Evolutionary conservation across 352 stramenopile species (phyloP), one percentile per base, ranked within the genome.

Genomic region (Plasmopara halstedii): DNA sequence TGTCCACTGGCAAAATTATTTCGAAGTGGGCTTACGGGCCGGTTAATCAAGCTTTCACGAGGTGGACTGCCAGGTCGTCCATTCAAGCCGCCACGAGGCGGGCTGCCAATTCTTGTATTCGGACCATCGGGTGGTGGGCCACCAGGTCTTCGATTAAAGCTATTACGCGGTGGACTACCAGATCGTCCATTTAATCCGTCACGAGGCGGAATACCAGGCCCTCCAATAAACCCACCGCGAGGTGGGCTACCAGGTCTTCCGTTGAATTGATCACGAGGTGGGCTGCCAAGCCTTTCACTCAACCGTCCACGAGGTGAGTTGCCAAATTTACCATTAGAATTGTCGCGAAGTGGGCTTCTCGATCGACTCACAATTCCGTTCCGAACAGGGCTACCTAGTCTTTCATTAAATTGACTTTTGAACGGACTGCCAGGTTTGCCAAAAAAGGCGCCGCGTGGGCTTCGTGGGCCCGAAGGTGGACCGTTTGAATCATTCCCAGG

Each of bases 401-500:
- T 46, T 6, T 43, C 45, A 37, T 33, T 19, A 35, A 61, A 61
- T 13, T 29, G 35, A 13, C 42, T 29, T 4, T 10, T 29, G 25
- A 10, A 10, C 7, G 25, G 11, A 35, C 31, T 35, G 31, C 31
- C n/a, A 7, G 37, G 42, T 41, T 43, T 47, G 3, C 53, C 46
- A 35, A 26, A 19, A 37, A 62, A 62, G 11, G 31, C 32, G 8
- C 39, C 42, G 17, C 43, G 53, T 13, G 58, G 53, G 32, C 58
- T 63, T 4, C 45, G 39, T 23, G 19, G 25, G 14, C 31, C 46
- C 20, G 34, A 25, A 46, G 33, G 23, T 8, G 44, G 50, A 22
- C 55, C 43, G 29, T 63, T 50, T n/a, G 51, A 63, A 9, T 53
- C 15, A 49, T 33, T 60, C 20, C 53, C n/a, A 18, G 49, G 32